These are phyloP conservation scores for Lobulomyces angularis DNA, from an alignment of 192 early-diverging fungal genomes.

Conservation along the genomic window DNA sequence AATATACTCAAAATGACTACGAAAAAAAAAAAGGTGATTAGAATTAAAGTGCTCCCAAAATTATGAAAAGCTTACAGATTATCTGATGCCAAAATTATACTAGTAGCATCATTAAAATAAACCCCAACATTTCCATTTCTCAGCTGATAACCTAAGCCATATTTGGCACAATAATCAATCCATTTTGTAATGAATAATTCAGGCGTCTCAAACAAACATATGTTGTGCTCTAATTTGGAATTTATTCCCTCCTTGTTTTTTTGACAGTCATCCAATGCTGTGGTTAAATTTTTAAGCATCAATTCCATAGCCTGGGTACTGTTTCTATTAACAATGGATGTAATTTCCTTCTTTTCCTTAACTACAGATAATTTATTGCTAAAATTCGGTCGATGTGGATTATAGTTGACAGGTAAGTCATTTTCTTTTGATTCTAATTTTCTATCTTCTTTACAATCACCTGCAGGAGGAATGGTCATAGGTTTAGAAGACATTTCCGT, in stretches of 20 bases:
- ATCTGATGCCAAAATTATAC: slow-evolving; percentile 49
- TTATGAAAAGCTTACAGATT: slow-evolving; percentile 22
- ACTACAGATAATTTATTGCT: background rate
- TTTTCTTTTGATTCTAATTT: too few species aligned
- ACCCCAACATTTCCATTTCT: slow-evolving; percentile 75
- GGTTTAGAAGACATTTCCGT: too few species aligned
- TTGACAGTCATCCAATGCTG: background rate
- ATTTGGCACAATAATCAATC: slow-evolving; percentile 73
- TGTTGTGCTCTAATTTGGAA: background rate
- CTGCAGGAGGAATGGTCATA: too few species aligned
- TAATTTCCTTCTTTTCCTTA: background rate
- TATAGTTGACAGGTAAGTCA: too few species aligned
- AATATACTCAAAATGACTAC: slow-evolving; percentile 31
- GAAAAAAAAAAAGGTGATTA: background rate
- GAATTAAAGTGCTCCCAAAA: slow-evolving; percentile 1
- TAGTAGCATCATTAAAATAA: slow-evolving; percentile 81
- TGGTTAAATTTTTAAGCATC: slow-evolving; percentile 2
- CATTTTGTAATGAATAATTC: slow-evolving; percentile 73
- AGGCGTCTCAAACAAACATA: slow-evolving; percentile 4
- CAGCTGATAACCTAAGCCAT: slow-evolving; percentile 80
- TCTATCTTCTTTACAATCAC: too few species aligned
- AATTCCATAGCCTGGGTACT: background rate
- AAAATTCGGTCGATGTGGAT: background rate
- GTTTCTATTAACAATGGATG: background rate
- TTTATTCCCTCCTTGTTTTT: background rate